Conservation (phyloP, 208 protist genomes). For the Acanthamoeba healyi region DNA sequence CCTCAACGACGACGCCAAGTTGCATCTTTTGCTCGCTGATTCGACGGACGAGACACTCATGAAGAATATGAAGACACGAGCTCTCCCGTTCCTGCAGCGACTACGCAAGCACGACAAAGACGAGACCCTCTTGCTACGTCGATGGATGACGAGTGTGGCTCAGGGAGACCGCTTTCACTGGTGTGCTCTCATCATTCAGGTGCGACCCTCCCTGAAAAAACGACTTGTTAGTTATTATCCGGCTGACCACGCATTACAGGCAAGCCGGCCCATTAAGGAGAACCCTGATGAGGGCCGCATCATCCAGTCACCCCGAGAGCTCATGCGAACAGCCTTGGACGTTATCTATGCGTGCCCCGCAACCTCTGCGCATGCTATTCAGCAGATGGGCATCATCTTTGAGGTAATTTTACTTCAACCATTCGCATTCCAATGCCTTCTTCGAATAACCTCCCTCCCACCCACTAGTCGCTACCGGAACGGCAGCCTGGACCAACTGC, state of each 20-base stretch:
- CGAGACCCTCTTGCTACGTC: not conserved
- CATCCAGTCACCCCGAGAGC: not conserved
- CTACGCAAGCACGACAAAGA: not conserved
- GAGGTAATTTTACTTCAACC: not conserved
- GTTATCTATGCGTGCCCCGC: slow-evolving; percentile 37
- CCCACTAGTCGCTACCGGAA: slow-evolving; percentile 11
- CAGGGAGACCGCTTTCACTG: slow-evolving; percentile 18
- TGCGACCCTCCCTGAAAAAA: no score
- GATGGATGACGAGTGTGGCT: slow-evolving; percentile 28
- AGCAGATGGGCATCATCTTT: slow-evolving; percentile 27
- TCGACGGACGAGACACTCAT: slow-evolving; percentile 63
- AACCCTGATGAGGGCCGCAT: slow-evolving; percentile 7
- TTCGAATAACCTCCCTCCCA: not conserved
- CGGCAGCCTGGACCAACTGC: not conserved
- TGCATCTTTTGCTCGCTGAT: slow-evolving; percentile 14
- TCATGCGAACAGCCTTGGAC: slow-evolving; percentile 27
- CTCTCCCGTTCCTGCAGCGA: slow-evolving; percentile 28
- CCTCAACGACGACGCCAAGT: not conserved
- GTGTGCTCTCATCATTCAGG: slow-evolving; percentile 4
- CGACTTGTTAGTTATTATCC: not conserved
- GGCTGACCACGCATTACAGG: not conserved
- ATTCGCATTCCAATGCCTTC: not conserved
- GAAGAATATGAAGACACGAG: not conserved
- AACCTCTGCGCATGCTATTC: not conserved
- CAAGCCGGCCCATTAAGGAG: not conserved